These are phyloP conservation scores for Rosa chinensis DNA, from an alignment of 306 rosid species.

Conservation along the genomic window DNA sequence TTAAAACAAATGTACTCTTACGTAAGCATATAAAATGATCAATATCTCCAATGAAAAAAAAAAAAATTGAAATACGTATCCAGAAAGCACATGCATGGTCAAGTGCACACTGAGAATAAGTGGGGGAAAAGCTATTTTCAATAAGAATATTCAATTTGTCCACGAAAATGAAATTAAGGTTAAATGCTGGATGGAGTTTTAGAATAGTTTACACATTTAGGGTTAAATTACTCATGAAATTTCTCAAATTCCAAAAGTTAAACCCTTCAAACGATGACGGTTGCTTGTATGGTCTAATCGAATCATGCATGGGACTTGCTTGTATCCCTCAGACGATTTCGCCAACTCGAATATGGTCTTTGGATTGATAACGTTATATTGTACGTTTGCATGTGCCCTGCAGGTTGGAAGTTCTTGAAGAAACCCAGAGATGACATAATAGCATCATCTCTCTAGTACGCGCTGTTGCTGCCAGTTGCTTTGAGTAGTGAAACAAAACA, in stretches of 20 bases:
- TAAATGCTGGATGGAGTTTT: no score
- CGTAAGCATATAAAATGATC: slow-evolving; percentile 10
- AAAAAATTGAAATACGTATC: neutral
- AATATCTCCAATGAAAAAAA: neutral
- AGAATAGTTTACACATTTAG: neutral
- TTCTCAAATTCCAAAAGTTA: neutral
- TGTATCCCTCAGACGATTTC: neutral
- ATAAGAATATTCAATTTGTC: neutral
- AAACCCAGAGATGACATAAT: slow-evolving; percentile 7
- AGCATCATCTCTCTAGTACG: neutral
- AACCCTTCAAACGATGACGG: no score
- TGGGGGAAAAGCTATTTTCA: neutral
- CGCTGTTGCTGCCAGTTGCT: neutral
- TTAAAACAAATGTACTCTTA: neutral
- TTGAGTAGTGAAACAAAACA: neutral
- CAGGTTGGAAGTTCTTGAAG: neutral
- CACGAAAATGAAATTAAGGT: no score
- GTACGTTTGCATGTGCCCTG: neutral
- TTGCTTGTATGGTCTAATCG: neutral
- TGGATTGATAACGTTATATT: neutral
- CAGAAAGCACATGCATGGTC: slow-evolving; percentile 1
- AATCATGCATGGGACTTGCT: neutral
- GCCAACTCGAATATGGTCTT: neutral
- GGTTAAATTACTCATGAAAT: neutral
- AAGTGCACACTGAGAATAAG: neutral